Conservation (phyloP, 495 filamentous ascomycete species). For the Tuber umbilicatum region DNA sequence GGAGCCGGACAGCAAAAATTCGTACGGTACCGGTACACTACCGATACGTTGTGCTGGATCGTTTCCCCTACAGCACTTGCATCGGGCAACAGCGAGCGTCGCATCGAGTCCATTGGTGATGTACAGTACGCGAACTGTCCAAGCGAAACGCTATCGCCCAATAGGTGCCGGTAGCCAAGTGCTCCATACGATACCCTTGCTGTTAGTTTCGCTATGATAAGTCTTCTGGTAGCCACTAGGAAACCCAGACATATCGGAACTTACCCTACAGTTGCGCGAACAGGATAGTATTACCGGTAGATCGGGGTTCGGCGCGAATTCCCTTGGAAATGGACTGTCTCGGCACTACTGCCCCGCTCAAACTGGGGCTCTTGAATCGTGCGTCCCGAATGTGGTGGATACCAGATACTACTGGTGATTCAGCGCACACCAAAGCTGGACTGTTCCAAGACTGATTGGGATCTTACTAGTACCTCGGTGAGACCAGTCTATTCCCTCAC, state of each 20-base stretch:
- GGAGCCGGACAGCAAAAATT: background rate
- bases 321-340: background rate
- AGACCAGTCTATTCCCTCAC: background rate
- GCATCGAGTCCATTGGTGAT: background rate
- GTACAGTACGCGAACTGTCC: no score
- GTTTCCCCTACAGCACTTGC: background rate
- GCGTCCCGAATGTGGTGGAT: background rate
- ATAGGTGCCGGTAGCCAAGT: background rate
- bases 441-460: background rate
- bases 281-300: background rate
- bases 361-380: background rate
- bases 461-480: background rate
- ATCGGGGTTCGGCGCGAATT: background rate
- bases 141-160: background rate
- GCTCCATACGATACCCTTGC: background rate
- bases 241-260: background rate
- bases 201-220: background rate
- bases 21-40: background rate
- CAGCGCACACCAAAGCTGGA: background rate
- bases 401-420: background rate
- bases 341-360: background rate
- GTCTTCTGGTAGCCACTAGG: background rate
- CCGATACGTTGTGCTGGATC: no score
- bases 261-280: background rate
- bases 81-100: background rate